Base-by-base conservation (phyloP, 1,284 basidiomycete genomes). In the Mrakiaceae sp. region DNA sequence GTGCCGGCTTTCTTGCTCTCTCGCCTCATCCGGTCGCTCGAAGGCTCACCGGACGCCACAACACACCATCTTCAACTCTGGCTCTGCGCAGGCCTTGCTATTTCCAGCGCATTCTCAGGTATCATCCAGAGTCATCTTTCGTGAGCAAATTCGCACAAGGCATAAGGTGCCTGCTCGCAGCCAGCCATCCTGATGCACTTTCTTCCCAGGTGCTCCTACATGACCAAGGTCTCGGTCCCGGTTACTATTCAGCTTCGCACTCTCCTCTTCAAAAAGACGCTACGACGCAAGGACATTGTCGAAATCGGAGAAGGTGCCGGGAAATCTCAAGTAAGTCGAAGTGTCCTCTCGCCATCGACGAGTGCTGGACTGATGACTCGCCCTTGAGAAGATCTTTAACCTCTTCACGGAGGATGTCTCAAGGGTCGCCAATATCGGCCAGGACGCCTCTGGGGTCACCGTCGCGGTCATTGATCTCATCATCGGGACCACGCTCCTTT, bases 341-440 rank as follows among this genome's bases (percentile, higher is more conserved):
- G 27, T 27, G 27, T 27, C 27, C 27, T 27, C 27, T 27, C 27
- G 27, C 27, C 27, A 27, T 27, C 27, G 27, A 27, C 27, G 27
- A 27, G 27, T 27, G 27, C 27, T 27, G 27, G 27, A 2, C 27
- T 27, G 27, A 27, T 2, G 27, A 27, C 27, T 27, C 27, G 27
- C 27, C 27, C 27, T 27, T 27, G 27, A 27, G 27, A 27, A 62
- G 48, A 49, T 63, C 4, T 54, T 63, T 39, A 63, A 63, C 14
- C 43, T 66, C 0, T 66, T 66, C 44, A 62, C 64, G 6, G 46
- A 62, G 39, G 64, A 66, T 60, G 64, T 66, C 8, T 52, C 54
- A 9, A 46, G 60, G 5, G 14, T 66, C 0, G 59, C 64, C n/a
- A 43, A 49, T 0, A 48, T 66, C 44, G 60, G 59, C 1, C 47